Conservation (phyloP, 495 filamentous ascomycete species). For the Aspergillus heteromorphus region DNA sequence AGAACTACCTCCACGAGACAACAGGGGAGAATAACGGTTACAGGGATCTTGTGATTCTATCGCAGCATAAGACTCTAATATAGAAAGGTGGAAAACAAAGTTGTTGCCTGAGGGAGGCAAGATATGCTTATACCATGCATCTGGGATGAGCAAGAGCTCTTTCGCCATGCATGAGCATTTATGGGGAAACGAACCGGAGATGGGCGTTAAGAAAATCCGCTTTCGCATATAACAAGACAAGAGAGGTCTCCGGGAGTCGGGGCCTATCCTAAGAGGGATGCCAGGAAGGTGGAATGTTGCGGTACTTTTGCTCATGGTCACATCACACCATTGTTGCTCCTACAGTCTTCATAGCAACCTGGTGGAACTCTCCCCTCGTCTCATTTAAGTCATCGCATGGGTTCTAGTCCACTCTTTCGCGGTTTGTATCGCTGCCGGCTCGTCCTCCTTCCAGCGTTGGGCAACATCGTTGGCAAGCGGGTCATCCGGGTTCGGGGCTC, state of each 20-base stretch:
- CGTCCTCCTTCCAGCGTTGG: constrained; percentile 96
- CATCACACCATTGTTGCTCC: constrained; percentile 21
- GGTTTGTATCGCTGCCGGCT: constrained; percentile 82
- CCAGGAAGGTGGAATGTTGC: constrained; percentile 3
- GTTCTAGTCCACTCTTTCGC: constrained; percentile 83
- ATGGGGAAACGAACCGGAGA: constrained; percentile 10
- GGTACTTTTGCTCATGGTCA: constrained; percentile 31
- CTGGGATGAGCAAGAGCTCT: constrained; percentile 1
- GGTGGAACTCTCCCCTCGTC: not conserved
- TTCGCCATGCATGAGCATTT: constrained; percentile 2
- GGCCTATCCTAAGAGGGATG: constrained; percentile 6
- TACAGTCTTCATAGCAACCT: constrained; percentile 9
- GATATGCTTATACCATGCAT: constrained; percentile 1
- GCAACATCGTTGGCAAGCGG: constrained; percentile 95
- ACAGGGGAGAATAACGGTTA: not conserved
- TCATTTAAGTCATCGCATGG: constrained; percentile 58
- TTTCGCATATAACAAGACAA: constrained; percentile 2
- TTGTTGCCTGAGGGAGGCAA: not conserved
- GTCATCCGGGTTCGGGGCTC: constrained; percentile 95
- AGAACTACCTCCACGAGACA: not conserved
- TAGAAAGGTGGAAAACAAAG: not conserved
- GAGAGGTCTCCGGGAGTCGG: not conserved
- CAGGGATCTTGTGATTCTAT: not conserved
- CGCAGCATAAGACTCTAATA: constrained; percentile 4
- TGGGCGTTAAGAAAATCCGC: not conserved